Percentiles rank a stretch among this genome's conserved stretches.
These are phyloP conservation scores for Cladosporium velox DNA, from an alignment of 2,329 filamentous ascomycete genomes.

Conservation along the genomic window DNA sequence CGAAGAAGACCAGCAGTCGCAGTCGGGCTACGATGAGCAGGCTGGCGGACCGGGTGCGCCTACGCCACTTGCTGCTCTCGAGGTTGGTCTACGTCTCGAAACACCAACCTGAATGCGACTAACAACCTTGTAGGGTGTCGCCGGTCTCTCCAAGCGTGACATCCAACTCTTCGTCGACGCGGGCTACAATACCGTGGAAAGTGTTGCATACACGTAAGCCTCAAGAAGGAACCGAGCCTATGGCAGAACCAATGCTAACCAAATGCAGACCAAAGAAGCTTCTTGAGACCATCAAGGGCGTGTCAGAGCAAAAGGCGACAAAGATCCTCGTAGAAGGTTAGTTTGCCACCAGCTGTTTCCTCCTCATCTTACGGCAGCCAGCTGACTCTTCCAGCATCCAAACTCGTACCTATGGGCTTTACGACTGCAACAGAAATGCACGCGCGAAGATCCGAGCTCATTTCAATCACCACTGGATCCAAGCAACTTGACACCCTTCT, in stretches of 20 bases:
- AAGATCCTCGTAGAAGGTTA: constrained; percentile 88
- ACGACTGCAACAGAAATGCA: constrained; percentile 99
- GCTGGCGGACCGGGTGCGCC: constrained; percentile 87
- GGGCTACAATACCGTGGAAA: constrained; percentile 92
- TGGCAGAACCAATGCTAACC: background rate
- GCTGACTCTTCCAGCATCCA: constrained; percentile 65
- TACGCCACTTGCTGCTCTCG: constrained; percentile 79
- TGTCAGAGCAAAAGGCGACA: constrained; percentile 92
- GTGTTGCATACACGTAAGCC: constrained; percentile 84
- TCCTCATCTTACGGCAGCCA: constrained; percentile 1
- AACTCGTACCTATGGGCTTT: constrained; percentile 97
- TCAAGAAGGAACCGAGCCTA: background rate
- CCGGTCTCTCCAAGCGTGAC: constrained; percentile 89
- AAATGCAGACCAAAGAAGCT: constrained; percentile 64
- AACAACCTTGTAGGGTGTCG: constrained; percentile 66
- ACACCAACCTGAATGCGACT: constrained; percentile 18
- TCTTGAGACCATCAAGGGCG: constrained; percentile 94
- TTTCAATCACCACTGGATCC: constrained; percentile 96
- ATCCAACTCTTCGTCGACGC: constrained; percentile 91
- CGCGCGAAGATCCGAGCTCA: constrained; percentile 90
- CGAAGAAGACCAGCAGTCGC: constrained; percentile 62
- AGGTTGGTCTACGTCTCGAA: constrained; percentile 57
- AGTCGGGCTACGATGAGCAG: constrained; percentile 70
- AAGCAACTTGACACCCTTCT: constrained; percentile 95
- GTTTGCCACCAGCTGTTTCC: constrained; percentile 24